Evolutionary conservation across 2,329 filamentous ascomycete species (phyloP).

Genomic region (Graphilbum ipis-grandicollis): DNA sequence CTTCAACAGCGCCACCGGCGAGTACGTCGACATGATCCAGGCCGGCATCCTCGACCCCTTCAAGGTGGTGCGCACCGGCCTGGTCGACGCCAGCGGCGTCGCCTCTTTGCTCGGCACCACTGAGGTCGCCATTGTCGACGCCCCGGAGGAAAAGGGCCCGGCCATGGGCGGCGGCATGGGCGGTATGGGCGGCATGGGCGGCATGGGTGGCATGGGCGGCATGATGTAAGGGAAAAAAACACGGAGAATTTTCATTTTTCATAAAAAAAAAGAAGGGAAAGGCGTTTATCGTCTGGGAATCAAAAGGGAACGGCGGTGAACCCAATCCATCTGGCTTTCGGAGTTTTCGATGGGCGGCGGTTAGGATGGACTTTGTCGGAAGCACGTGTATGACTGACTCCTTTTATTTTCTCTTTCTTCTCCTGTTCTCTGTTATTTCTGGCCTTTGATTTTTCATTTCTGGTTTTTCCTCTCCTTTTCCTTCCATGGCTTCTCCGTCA

Average conservation of each 20-base stretch:
- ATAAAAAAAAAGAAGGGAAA: background rate
- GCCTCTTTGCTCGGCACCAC: conserved; percentile 94
- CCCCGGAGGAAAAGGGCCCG: conserved; percentile 75
- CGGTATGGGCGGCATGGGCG: conserved; percentile 36
- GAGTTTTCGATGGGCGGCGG: conserved; percentile 4
- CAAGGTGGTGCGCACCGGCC: conserved; percentile 96
- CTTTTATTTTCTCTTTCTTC: background rate
- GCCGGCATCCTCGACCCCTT: conserved; percentile 96
- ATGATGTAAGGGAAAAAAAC: conserved; percentile 36
- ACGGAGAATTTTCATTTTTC: no score
- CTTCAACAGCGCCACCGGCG: conserved; percentile 88
- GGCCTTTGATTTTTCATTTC: no score
- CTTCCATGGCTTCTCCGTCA: conserved; percentile 1
- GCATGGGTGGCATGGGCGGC: conserved; percentile 36
- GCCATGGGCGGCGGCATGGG: conserved; percentile 47
- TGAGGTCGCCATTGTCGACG: conserved; percentile 94
- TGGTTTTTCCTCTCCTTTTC: background rate
- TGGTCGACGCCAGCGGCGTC: conserved; percentile 88
- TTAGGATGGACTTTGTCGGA: conserved; percentile 1
- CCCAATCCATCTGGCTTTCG: conserved; percentile 2
- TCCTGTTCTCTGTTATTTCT: background rate
- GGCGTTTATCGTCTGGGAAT: background rate
- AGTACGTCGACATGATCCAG: conserved; percentile 97
- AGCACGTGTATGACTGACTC: conserved; percentile 1
- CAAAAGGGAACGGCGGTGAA: background rate